Evolutionary conservation across 169 alveolate genomes (phyloP).

Genomic region (Eimeria zaria): DNA sequence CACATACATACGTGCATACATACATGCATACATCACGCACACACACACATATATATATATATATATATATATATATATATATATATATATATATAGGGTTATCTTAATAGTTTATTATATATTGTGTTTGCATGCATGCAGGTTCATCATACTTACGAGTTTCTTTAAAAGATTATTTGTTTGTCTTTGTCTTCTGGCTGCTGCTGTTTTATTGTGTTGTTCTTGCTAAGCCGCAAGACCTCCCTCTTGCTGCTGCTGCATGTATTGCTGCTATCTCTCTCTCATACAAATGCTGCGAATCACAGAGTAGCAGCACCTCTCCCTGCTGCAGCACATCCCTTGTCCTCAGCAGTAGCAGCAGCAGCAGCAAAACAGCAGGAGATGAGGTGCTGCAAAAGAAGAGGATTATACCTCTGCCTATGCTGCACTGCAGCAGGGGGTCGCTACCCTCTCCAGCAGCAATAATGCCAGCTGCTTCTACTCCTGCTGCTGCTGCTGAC

Average conservation of each 20-base stretch:
- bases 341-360: conserved; percentile 17
- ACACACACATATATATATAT: no score
- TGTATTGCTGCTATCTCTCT: conserved; percentile 49
- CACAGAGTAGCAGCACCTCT: conserved; percentile 18
- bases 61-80: no score
- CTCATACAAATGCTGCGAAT: conserved; percentile 35
- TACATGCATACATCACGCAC: no score
- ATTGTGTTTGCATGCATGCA: not conserved
- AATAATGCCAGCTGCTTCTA: not conserved
- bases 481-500: not conserved
- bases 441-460: conserved; percentile 23
- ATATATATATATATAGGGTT: no score
- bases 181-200: conserved; percentile 47
- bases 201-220: conserved; percentile 5
- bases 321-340: conserved; percentile 77
- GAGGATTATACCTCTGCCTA: not conserved
- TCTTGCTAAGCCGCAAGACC: conserved; percentile 23
- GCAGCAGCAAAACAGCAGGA: not conserved
- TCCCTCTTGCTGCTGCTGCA: conserved; percentile 39
- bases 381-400: not conserved
- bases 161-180: not conserved
- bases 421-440: conserved; percentile 59
- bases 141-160: conserved; percentile 8
- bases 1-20: no score
- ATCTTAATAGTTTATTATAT: not conserved